Evolutionary conservation across 2,329 filamentous ascomycete genomes (phyloP).

Genomic region (Cladobotryum mycophilum): DNA sequence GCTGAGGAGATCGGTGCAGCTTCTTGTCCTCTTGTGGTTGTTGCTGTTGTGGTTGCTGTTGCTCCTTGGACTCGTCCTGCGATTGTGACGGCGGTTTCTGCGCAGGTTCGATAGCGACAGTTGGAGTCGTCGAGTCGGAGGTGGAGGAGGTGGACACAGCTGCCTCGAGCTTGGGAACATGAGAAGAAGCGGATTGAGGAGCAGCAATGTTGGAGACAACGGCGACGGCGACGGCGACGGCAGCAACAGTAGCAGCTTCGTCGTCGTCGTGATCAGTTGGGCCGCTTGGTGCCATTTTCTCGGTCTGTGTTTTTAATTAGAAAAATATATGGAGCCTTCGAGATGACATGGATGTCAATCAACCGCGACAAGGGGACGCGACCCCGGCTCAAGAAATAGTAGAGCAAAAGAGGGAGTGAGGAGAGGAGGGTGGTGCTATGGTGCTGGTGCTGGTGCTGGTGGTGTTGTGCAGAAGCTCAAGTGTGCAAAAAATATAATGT

Average conservation of each 20-base stretch:
- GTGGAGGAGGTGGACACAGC: not conserved
- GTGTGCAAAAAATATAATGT: conserved; percentile 7
- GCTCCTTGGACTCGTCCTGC: conserved; percentile 5
- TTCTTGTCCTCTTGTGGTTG: conserved; percentile 11
- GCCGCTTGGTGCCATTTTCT: conserved; percentile 22
- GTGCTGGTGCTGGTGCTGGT: conserved; percentile 6
- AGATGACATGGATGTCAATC: conserved; percentile 19
- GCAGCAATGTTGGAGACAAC: conserved; percentile 12
- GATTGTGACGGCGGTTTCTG: conserved; percentile 1
- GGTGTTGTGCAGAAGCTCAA: conserved; percentile 10
- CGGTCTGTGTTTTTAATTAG: conserved; percentile 26
- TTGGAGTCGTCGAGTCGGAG: conserved; percentile 7
- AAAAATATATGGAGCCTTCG: conserved; percentile 31
- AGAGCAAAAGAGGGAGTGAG: conserved; percentile 7
- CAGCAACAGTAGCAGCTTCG: conserved; percentile 10
- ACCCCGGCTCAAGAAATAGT: conserved; percentile 24
- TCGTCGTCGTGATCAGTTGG: conserved; percentile 16
- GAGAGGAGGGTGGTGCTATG: conserved; percentile 6
- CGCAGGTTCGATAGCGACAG: conserved; percentile 11
- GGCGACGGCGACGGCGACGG: conserved; percentile 17
- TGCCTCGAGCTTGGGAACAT: not conserved
- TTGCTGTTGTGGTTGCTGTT: conserved; percentile 4
- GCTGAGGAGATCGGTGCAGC: conserved; percentile 16
- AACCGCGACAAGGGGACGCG: conserved; percentile 21
- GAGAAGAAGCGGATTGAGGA: conserved; percentile 16